Evolutionary conservation across 768 basidiomycete species (phyloP), one percentile per base, ranked within the genome.

Genomic region (Macrolepiota albuminosa): DNA sequence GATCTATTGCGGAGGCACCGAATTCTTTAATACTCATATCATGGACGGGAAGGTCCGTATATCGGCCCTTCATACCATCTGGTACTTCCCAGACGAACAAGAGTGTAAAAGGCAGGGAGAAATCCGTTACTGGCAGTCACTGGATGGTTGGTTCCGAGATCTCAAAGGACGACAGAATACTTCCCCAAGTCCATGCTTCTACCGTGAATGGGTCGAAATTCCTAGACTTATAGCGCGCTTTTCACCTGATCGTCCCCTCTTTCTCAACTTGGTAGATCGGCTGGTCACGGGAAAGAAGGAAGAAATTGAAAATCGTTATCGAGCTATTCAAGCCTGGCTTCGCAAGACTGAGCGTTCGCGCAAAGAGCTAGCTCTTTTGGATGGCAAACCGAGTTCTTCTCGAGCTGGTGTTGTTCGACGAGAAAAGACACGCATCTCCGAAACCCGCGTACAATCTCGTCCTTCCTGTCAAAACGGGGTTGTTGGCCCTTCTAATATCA

Each of bases 21-120:
- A 64, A 6, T 64, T 54, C 16, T 63, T 66, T 26, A 67, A 66
- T 33, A 69, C 77, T 49, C 65, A 74, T 59, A 70, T 77, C 14
- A 60, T 71, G 34, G 64, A 73, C 21, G 72, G 72, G 18, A 75
- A 75, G 63, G 70, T 78, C 33, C 72, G 77, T 2, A 60, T 79
- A 9, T 57, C 71, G 0, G 68, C 68, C 43, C 60, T 72, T 13
- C 33, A 62, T n/a, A 59, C 65, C 29, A 59, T 75, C 11, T 50
- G 54, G 14, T 56, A 58, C 42, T 68, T 61, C 42, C 45, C 62
- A 24, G 56, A 72, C 51, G 61, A 65, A 34, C 54, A 61, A 3
- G 37, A 57, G n/a, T 62, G 74, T 31, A 61, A 69, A 24, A 46
- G 57, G 13, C 40, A 65, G 11, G 68, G 66, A 6, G 68, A 70